A percentile compares a stretch with the other conserved stretches of the same genome.
Evolutionary conservation across 345 rosid genomes (phyloP).

Genomic region (Aquilaria malaccensis): DNA sequence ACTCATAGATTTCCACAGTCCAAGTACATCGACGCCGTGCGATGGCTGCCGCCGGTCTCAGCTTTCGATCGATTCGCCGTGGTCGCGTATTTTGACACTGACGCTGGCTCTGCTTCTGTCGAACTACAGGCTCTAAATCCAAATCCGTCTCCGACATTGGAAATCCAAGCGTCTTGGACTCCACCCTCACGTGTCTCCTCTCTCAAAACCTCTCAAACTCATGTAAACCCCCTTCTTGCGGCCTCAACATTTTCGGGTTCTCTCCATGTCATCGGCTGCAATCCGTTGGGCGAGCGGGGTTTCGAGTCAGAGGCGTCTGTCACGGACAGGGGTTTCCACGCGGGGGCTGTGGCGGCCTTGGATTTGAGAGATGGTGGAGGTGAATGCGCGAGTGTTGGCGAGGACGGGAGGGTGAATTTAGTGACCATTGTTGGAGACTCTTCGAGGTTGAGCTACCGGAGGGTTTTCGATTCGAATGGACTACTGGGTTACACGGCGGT

Average conservation of each 20-base stretch:
- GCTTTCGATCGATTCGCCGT: constrained; percentile 54
- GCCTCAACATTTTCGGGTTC: constrained; percentile 55
- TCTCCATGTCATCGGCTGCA: constrained; percentile 36
- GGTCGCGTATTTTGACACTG: constrained; percentile 50
- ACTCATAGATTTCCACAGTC: constrained; percentile 51
- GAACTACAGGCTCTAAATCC: constrained; percentile 45
- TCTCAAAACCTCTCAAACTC: constrained; percentile 30
- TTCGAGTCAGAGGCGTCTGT: constrained; percentile 27
- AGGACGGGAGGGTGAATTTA: constrained; percentile 44
- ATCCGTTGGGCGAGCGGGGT: constrained; percentile 22
- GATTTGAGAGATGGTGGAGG: constrained; percentile 56
- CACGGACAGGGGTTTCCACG: constrained; percentile 36
- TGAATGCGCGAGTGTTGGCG: constrained; percentile 72
- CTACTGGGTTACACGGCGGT: constrained; percentile 66
- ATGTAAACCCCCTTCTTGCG: constrained; percentile 36
- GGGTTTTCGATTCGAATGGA: constrained; percentile 68
- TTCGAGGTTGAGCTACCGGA: constrained; percentile 30
- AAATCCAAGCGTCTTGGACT: constrained; percentile 39
- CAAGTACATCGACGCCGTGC: constrained; percentile 57
- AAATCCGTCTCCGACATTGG: constrained; percentile 15
- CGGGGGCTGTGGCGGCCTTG: constrained; percentile 48
- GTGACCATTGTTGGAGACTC: constrained; percentile 28
- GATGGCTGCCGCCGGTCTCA: constrained; percentile 80
- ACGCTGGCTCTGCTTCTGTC: constrained; percentile 39
- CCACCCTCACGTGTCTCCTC: constrained; percentile 66